Base-by-base conservation (phyloP, 768 basidiomycete species). In the Termitomyces sp. region DNA sequence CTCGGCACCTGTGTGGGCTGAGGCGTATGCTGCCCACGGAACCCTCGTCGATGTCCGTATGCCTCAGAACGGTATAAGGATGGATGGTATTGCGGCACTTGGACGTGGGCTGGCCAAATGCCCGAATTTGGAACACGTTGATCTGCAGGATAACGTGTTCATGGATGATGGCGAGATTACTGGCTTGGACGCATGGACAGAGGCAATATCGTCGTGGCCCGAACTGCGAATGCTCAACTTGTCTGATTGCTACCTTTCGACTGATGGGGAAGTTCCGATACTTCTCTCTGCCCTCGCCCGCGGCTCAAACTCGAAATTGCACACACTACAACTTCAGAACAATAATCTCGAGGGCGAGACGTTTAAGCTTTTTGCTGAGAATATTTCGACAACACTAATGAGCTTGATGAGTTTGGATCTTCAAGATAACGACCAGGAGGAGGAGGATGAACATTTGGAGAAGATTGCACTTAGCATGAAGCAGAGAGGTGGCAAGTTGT, bases 41-140 rank as follows among this genome's bases (percentile, higher is more conserved):
- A 85, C 85, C 6, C 82, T 99, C 35, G 78, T 78, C 55, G 93
- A 97, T 64, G 88, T 98, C 33, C 83, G 91, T 59, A 88, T 98
- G 87, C 91, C 92, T n/a, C 95, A 98, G 78, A 98, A 99, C 68
- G 97, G 96, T 5, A 98, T 99, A 66, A 82, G 94, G 63, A 92
- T 92, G 87, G 88, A 88, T 59, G 97, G 97, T 4, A 89, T 96
- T 68, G 81, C 81, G 9, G 82, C 84, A 12, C 83, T 99, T 26
- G 91, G 92, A 5, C 69, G 72, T 26, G 96, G 95, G 4, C 72
- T 99, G 35, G 71, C 84, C 13, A 78, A 86, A 57, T 89, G 88
- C 70, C 74, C 79, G 3, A 74, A 78, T 44, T 76, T 99, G 54
- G 78, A 85, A 67, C 75, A 86, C 63, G 82, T 99, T 67, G 95